Base-by-base conservation (phyloP, 805 yeast genomes). In the Metschnikowia noctiluminum region DNA sequence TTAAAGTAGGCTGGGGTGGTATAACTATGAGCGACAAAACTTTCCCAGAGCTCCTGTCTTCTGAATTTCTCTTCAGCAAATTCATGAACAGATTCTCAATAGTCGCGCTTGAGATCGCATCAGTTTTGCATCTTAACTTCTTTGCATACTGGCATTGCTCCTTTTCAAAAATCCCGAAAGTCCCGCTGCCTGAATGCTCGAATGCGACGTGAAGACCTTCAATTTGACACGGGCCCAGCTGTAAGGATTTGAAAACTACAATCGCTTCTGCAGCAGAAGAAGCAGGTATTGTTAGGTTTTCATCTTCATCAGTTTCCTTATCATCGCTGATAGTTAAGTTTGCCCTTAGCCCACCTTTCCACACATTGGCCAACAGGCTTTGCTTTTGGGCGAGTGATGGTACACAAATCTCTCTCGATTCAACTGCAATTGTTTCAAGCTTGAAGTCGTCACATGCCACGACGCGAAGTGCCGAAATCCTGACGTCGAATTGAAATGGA, bases 401-500 rank as follows among this genome's bases (percentile, higher is more conserved):
- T 10, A 35, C 34, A 21, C 46, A 32, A 7, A 26, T 34, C n/a
- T 44, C 28, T 15, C 35, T 44, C 12, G 46, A 12, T 35, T 16
- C 26, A 7, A 39, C 32, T 3, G 35, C 26, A 14, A 42, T 16
- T 1, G 73, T 70, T 38, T 68, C 65, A 1, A 69, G 60, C n/a
- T 58, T 47, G 4, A 61, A 62, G 6, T 48, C 58, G 7, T 63
- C 64, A 11, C 62, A 68, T 3, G 70, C 58, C 1, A 63, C 65
- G 2, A 85, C 65, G 35, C 67, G 58, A 3, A 85, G 60, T 30
- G 76, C 76, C 15, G 72, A 70, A 6, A 91, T 67, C 35, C 80
- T 83, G 12, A 91, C 68, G 38, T 85, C 89, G 63, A 88, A 89
- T 6, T 79, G 78, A 66, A 81, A 89, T 8, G 96, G 96, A 62